These are phyloP conservation scores for Termitomyces sp. DNA, from an alignment of 1,284 basidiomycete species.

Conservation along the genomic window DNA sequence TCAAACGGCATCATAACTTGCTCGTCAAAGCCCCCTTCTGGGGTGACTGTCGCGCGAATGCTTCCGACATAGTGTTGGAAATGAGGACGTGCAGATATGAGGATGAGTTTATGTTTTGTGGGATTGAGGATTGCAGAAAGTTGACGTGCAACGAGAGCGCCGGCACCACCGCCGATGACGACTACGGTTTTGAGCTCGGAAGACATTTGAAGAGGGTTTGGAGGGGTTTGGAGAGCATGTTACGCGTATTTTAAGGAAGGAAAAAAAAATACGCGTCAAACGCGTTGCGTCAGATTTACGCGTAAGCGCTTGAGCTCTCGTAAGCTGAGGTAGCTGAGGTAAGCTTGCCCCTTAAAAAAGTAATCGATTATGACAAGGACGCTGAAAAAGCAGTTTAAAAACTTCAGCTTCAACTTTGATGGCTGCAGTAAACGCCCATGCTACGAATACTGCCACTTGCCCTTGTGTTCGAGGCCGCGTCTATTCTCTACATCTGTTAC, in stretches of 20 bases:
- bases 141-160: constrained; percentile 23
- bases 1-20: constrained; percentile 39
- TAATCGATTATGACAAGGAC: neutral
- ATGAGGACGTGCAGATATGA: constrained; percentile 36
- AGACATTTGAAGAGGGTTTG: neutral
- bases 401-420: too few relatives aligned
- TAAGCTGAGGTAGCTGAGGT: neutral
- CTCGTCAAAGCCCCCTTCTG: constrained; percentile 31
- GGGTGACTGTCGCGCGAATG: constrained; percentile 21
- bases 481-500: too few relatives aligned
- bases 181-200: constrained; percentile 25
- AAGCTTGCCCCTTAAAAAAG: neutral
- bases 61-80: constrained; percentile 27
- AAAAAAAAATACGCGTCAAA: neutral
- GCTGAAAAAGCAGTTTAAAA: neutral
- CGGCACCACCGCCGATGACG: constrained; percentile 37
- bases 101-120: constrained; percentile 31
- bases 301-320: too few relatives aligned
- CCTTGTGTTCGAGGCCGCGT: too few relatives aligned
- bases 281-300: neutral
- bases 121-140: constrained; percentile 33
- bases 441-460: too few relatives aligned
- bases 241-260: neutral
- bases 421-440: too few relatives aligned
- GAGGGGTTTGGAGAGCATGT: too few relatives aligned